Conservation (phyloP, 2,329 filamentous ascomycete genomes). For the Tetracladium maxilliforme region DNA sequence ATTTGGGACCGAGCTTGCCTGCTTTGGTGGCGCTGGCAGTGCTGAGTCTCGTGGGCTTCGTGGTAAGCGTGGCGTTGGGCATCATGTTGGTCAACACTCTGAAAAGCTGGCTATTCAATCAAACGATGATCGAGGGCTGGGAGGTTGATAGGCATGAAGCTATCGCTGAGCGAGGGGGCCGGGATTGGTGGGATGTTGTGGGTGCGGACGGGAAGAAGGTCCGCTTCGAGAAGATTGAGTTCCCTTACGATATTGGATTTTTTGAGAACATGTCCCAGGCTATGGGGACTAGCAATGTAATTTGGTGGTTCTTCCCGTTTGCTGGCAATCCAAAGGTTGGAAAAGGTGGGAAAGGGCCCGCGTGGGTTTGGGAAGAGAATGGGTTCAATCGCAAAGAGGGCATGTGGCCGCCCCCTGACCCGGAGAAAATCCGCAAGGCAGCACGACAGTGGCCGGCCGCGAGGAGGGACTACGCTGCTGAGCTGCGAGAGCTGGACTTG, state of each 20-base stretch:
- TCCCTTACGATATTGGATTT: slow-evolving; percentile 69
- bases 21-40: slow-evolving; percentile 47
- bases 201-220: slow-evolving; percentile 32
- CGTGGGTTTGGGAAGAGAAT: slow-evolving; percentile 59
- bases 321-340: slow-evolving; percentile 27
- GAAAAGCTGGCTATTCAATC: slow-evolving; percentile 50
- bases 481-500: no score
- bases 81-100: slow-evolving; percentile 51
- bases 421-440: slow-evolving; percentile 45
- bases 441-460: no score
- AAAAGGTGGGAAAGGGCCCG: slow-evolving; percentile 17
- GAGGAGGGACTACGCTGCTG: no score
- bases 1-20: slow-evolving; percentile 51
- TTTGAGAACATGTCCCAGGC: slow-evolving; percentile 60
- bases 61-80: slow-evolving; percentile 44
- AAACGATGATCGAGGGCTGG: slow-evolving; percentile 72
- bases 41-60: slow-evolving; percentile 38
- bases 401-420: slow-evolving; percentile 50
- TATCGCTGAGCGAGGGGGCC: slow-evolving; percentile 29
- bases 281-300: slow-evolving; percentile 54
- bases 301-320: slow-evolving; percentile 59
- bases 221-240: slow-evolving; percentile 51
- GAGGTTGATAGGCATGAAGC: slow-evolving; percentile 51
- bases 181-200: slow-evolving; percentile 20
- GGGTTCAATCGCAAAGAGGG: slow-evolving; percentile 53